Evolutionary conservation across 176 grass and related monocot species (phyloP).

Genomic region (Triticum turgidum): DNA sequence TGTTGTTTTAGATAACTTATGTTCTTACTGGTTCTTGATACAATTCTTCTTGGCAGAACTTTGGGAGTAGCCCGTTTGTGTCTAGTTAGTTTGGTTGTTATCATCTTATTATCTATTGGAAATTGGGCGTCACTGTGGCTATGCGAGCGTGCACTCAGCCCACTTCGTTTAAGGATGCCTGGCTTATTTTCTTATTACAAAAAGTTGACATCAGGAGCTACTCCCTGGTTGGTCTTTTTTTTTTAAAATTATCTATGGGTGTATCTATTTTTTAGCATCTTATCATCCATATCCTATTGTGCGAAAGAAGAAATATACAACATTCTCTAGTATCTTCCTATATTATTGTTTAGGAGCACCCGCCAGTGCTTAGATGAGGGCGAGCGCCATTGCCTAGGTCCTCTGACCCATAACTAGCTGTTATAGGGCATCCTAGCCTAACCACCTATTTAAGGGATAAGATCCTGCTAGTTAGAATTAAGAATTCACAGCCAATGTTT

Average conservation of each 20-base stretch:
- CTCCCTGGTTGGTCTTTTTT: background rate
- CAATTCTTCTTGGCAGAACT: background rate
- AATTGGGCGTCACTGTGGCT: no score
- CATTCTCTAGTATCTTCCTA: background rate
- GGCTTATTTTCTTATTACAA: background rate
- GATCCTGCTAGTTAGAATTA: background rate
- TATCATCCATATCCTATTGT: background rate
- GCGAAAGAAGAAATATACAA: background rate
- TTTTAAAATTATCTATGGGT: background rate
- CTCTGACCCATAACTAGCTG: no score
- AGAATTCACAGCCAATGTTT: background rate
- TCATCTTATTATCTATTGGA: no score
- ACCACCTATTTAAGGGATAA: no score
- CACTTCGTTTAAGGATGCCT: background rate
- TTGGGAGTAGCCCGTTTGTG: background rate
- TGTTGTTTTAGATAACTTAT: background rate
- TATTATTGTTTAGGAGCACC: background rate
- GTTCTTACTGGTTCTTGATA: background rate
- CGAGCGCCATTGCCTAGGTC: background rate
- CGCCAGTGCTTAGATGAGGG: background rate
- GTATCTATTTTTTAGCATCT: background rate
- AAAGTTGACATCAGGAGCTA: background rate
- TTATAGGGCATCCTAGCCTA: no score
- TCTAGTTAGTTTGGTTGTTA: background rate
- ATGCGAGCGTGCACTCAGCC: background rate